These are phyloP conservation scores for Voacanga thouarsii DNA, from an alignment of 257 asterid species.

Conservation along the genomic window DNA sequence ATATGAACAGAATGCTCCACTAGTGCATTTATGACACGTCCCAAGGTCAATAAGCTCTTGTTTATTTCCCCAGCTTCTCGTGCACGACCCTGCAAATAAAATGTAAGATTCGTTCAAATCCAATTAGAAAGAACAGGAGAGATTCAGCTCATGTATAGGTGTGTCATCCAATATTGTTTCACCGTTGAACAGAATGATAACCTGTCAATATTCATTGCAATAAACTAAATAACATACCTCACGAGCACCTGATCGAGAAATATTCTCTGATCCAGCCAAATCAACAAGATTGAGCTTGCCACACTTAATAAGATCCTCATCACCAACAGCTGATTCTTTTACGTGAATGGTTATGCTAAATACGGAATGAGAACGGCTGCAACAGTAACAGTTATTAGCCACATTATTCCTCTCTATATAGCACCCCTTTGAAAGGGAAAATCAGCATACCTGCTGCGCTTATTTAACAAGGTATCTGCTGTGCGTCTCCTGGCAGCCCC, in stretches of 20 bases:
- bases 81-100: slow-evolving; percentile 67
- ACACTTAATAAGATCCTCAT: slow-evolving; percentile 79
- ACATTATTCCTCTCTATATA: background rate
- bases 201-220: background rate
- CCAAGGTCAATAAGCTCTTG: slow-evolving; percentile 80
- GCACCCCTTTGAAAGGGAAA: background rate
- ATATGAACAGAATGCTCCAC: slow-evolving; percentile 80
- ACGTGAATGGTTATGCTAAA: slow-evolving; percentile 70
- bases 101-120: background rate
- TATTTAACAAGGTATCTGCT: slow-evolving; percentile 76
- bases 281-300: slow-evolving; percentile 93
- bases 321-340: slow-evolving; percentile 71
- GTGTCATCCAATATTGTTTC: background rate
- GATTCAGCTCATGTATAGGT: background rate
- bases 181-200: background rate
- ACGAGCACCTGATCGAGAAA: slow-evolving; percentile 76
- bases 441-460: slow-evolving; percentile 60
- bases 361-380: slow-evolving; percentile 89
- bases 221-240: slow-evolving; percentile 46
- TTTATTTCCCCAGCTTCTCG: slow-evolving; percentile 95
- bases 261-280: slow-evolving; percentile 89
- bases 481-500: slow-evolving; percentile 81
- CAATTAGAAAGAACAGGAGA: background rate
- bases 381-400: slow-evolving; percentile 5
- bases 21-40: slow-evolving; percentile 77